phyloP scores from a whole-genome alignment of 805 yeast species.

The Metschnikowia noctiluminum region DNA sequence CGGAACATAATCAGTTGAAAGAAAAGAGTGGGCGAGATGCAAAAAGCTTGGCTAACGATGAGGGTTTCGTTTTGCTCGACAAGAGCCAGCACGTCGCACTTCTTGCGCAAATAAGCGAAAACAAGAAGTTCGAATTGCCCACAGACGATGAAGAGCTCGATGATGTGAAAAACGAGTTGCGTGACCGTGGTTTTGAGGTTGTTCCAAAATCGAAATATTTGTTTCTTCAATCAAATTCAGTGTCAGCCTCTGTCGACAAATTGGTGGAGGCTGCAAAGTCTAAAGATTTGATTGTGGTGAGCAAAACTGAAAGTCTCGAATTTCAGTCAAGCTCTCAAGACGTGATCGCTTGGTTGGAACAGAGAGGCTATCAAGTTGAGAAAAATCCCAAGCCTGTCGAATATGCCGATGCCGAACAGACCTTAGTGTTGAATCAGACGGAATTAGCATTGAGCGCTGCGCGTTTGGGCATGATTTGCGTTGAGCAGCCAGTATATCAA shows the following conservation, averaged over 20 bases:
- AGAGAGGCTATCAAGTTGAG: slow-evolving; percentile 3
- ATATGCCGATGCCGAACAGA: slow-evolving; percentile 8
- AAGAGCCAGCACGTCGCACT: slow-evolving; percentile 2
- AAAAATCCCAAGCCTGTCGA: neutral
- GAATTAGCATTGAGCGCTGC: slow-evolving; percentile 12
- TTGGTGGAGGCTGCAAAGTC: slow-evolving; percentile 1
- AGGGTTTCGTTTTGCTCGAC: slow-evolving; percentile 5
- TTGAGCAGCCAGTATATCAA: slow-evolving; percentile 1
- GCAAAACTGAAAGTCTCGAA: neutral
- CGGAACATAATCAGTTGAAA: slow-evolving; percentile 7
- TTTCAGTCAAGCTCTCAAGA: neutral
- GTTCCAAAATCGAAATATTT: slow-evolving; percentile 6
- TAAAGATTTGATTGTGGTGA: slow-evolving; percentile 2
- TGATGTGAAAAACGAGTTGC: slow-evolving; percentile 1
- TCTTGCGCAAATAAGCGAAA: slow-evolving; percentile 3
- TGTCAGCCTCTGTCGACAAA: neutral
- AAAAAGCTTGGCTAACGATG: slow-evolving; percentile 3
- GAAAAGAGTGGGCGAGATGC: neutral
- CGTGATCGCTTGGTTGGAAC: slow-evolving; percentile 5
- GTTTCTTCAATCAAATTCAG: neutral
- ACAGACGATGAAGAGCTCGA: slow-evolving; percentile 6
- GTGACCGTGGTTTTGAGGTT: slow-evolving; percentile 9
- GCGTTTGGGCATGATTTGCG: slow-evolving; percentile 11
- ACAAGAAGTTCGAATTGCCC: slow-evolving; percentile 1
- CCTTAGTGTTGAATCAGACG: slow-evolving; percentile 4